Percentiles rank a stretch among this genome's conserved stretches.
Evolutionary conservation across 1,284 basidiomycete genomes (phyloP).

Genomic region (Microbotryum scabiosae): DNA sequence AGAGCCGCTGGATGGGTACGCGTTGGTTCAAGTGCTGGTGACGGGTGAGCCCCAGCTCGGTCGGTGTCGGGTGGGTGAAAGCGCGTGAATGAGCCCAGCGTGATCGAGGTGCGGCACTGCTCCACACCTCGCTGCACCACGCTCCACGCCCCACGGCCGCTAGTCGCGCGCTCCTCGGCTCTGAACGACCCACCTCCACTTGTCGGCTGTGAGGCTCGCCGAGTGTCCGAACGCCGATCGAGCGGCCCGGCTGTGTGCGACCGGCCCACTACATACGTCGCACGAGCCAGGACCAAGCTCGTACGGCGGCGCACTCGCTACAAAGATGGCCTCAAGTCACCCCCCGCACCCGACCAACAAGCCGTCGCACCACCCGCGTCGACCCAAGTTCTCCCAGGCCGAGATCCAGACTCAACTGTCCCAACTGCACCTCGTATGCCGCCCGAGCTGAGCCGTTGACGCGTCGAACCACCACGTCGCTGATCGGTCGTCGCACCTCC

Average conservation of each 20-base stretch:
- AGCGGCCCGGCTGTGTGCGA: too few relatives aligned
- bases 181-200: background rate
- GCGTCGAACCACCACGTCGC: background rate
- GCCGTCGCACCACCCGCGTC: slow-evolving; percentile 2
- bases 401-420: slow-evolving; percentile 73
- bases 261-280: too few relatives aligned
- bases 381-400: slow-evolving; percentile 61
- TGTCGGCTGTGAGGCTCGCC: background rate
- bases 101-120: background rate
- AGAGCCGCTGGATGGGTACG: too few relatives aligned
- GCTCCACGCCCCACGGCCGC: too few relatives aligned
- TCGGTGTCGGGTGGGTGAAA: background rate
- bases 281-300: too few relatives aligned
- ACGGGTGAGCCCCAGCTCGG: too few relatives aligned
- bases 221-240: too few relatives aligned
- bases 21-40: too few relatives aligned
- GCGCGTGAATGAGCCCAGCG: background rate
- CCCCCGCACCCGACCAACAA: background rate
- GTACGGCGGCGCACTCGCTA: background rate
- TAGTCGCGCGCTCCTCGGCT: background rate
- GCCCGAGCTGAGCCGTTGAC: slow-evolving; percentile 1
- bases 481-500: background rate
- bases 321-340: background rate
- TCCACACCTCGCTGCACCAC: background rate
- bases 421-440: slow-evolving; percentile 73